Evolutionary conservation across 257 asterid species (phyloP).

Genomic region (Solanum virginianum): DNA sequence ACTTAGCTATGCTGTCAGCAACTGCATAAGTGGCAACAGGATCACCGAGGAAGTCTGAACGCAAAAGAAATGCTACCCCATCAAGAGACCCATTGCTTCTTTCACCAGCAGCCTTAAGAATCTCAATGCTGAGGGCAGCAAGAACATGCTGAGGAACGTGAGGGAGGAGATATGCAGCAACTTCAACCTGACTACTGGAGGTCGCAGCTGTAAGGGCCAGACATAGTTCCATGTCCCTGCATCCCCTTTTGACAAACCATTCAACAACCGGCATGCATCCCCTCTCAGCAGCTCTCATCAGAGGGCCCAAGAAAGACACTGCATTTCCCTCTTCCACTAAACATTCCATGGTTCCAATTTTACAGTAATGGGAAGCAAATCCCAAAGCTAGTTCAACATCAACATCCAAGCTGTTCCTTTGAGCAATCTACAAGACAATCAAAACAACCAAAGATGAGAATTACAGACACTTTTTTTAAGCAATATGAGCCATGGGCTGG

Average conservation of each 20-base stretch:
- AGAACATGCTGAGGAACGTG: slow-evolving; percentile 87
- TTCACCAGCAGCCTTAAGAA: slow-evolving; percentile 94
- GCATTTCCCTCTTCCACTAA: slow-evolving; percentile 94
- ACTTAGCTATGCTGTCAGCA: slow-evolving; percentile 76
- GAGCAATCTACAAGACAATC: slow-evolving; percentile 70
- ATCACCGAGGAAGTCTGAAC: slow-evolving; percentile 66
- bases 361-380: slow-evolving; percentile 87
- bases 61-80: slow-evolving; percentile 83
- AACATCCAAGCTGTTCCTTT: slow-evolving; percentile 95
- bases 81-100: slow-evolving; percentile 86
- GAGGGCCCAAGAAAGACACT: slow-evolving; percentile 86
- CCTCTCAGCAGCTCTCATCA: slow-evolving; percentile 97
- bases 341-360: slow-evolving; percentile 90
- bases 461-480: not conserved
- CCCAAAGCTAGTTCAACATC: slow-evolving; percentile 96
- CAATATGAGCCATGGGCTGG: not conserved
- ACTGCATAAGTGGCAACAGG: slow-evolving; percentile 82
- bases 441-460: not conserved
- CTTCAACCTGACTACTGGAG: slow-evolving; percentile 74
- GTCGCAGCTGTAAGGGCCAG: slow-evolving; percentile 97
- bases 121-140: slow-evolving; percentile 85
- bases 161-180: slow-evolving; percentile 79
- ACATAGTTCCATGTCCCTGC: slow-evolving; percentile 96
- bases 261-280: slow-evolving; percentile 84
- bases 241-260: slow-evolving; percentile 87